Evolutionary conservation across 495 filamentous ascomycete genomes (phyloP), one percentile per base, ranked within the genome.

Genomic region (Cercophora sp.): DNA sequence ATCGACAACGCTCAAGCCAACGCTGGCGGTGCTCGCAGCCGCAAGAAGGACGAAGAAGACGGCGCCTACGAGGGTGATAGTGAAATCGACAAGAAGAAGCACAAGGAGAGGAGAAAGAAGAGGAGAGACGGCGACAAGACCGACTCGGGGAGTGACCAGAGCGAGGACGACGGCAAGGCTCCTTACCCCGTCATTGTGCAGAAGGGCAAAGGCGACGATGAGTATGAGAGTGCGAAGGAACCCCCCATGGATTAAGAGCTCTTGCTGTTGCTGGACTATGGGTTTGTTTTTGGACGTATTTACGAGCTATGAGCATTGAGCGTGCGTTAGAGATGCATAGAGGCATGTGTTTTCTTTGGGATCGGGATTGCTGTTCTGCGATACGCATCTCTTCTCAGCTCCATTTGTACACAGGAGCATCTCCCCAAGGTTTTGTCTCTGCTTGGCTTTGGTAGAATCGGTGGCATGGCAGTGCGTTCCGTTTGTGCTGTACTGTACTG

Each of bases 1-100:
- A 64, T 78, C 19, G 75, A 78, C 47, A 72, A 78, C 40, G 75
- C 75, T 3, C 73, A 76, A 63, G 68, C 72, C 34, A 78, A 78
- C 35, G 75, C 75, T 3, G 70, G 71, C n/a, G 75, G 73, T 8
- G 66, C 67, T 23, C 62, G 71, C 32, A 53, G 42, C 16, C 45
- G 26, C 48, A 54, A 63, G 52, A 56, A 64, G 35, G 56, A 59
- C 31, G 64, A 61, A 6, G 63, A 65, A 5, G 54, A 63, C 9
- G 63, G 41, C 4, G 69, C 62, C 16, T 64, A 70, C 15, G 66
- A 73, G 26, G 63, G 65, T 18, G 59, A 68, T 27, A 70, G 64
- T 13, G 66, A 68, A 22, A 51, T 62, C 3, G 59, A 58, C 16
- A 58, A 63, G 51, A 56, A 54, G 35, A 36, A 59, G 34, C 53